These are phyloP conservation scores for Erythrophleum fordii DNA, from an alignment of 306 rosid genomes.

Conservation along the genomic window DNA sequence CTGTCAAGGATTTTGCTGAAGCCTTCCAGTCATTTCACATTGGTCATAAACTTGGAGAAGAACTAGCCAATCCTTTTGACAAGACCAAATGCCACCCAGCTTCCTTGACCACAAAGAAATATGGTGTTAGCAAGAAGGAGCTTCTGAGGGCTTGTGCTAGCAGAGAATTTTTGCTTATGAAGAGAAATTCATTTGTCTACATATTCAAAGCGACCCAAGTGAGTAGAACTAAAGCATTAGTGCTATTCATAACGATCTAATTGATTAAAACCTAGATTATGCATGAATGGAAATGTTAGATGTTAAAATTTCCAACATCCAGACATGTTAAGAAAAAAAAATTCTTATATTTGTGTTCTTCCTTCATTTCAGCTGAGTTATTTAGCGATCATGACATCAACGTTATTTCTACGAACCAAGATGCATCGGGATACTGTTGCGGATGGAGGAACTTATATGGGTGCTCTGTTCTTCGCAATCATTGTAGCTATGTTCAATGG, in stretches of 20 bases:
- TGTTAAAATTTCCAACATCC: not conserved
- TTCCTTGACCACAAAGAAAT: constrained; percentile 68
- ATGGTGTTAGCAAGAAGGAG: constrained; percentile 73
- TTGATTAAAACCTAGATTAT: not conserved
- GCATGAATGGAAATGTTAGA: not conserved
- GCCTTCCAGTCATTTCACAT: constrained; percentile 73
- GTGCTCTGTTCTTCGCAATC: constrained; percentile 79
- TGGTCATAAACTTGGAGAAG: constrained; percentile 80
- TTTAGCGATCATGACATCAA: constrained; percentile 67
- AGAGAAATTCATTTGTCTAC: constrained; percentile 80
- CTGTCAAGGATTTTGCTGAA: constrained; percentile 69
- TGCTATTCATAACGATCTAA: not conserved
- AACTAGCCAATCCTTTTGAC: constrained; percentile 72
- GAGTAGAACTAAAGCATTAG: constrained; percentile 40
- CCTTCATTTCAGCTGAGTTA: constrained; percentile 58
- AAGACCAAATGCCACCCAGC: constrained; percentile 66
- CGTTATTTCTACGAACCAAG: constrained; percentile 74
- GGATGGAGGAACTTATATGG: constrained; percentile 82
- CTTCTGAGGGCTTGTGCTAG: constrained; percentile 70
- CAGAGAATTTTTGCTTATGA: constrained; percentile 88
- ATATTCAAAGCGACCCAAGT: constrained; percentile 75
- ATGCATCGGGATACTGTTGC: constrained; percentile 60
- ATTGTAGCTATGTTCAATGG: constrained; percentile 85
- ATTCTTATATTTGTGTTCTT: constrained; percentile 8
- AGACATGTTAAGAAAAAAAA: not conserved